phyloP scores from a whole-genome alignment of 768 basidiomycete genomes.

The Podaxis carcinomalis region DNA sequence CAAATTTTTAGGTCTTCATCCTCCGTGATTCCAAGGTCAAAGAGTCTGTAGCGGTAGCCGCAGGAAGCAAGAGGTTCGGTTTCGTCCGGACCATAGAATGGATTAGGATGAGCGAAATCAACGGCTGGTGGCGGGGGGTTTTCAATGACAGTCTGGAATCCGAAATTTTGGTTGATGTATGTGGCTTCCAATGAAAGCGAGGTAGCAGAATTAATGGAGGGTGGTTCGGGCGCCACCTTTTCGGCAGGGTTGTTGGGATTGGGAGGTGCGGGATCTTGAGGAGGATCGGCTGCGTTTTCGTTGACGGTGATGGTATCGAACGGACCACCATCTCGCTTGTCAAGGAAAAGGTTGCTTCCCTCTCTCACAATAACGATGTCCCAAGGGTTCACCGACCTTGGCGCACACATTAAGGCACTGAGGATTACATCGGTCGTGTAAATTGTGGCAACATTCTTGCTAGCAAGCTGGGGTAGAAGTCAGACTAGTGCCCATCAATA shows the following conservation, averaged over 20 bases:
- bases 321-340: conserved; percentile 96
- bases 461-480: conserved; percentile 53
- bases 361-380: conserved; percentile 95
- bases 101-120: conserved; percentile 85
- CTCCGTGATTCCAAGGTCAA: conserved; percentile 86
- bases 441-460: conserved; percentile 76
- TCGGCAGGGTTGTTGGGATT: conserved; percentile 77
- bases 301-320: conserved; percentile 98
- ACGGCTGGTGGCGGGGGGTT: conserved; percentile 54
- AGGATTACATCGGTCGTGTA: conserved; percentile 96
- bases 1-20: conserved; percentile 90
- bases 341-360: conserved; percentile 90
- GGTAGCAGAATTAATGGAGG: conserved; percentile 89
- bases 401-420: conserved; percentile 92
- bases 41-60: conserved; percentile 93
- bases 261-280: conserved; percentile 73
- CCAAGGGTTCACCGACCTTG: conserved; percentile 96
- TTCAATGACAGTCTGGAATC: conserved; percentile 91
- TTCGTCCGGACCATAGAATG: conserved; percentile 93
- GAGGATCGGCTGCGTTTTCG: conserved; percentile 96
- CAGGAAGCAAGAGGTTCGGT: conserved; percentile 94
- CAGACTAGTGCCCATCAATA: conserved; percentile 2
- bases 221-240: conserved; percentile 61
- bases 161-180: conserved; percentile 98
- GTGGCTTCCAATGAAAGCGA: conserved; percentile 96